phyloP scores from a whole-genome alignment of 306 rosid genomes.

The Prunus persica region DNA sequence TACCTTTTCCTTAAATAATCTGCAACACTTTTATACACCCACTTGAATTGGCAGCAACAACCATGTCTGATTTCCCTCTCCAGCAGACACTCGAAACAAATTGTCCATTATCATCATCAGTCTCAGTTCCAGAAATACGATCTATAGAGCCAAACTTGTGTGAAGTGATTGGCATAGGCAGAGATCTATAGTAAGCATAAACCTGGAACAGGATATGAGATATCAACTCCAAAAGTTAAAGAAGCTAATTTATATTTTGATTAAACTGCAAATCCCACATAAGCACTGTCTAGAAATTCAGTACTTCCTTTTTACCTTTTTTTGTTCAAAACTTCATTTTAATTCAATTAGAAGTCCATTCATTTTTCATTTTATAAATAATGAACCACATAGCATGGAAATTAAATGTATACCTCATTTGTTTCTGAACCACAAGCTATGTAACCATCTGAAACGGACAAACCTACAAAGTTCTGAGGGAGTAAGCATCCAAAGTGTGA shows the following conservation, averaged over 20 bases:
- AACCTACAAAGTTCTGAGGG: conserved; percentile 91
- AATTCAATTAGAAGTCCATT: not conserved
- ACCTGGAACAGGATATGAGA: conserved; percentile 52
- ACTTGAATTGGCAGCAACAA: conserved; percentile 85
- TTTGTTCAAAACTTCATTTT: not conserved
- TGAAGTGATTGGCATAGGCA: conserved; percentile 86
- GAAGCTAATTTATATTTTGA: not conserved
- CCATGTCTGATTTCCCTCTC: conserved; percentile 80
- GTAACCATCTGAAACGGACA: conserved; percentile 79
- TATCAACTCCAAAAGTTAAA: not conserved
- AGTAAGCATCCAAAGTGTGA: conserved; percentile 34
- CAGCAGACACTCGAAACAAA: conserved; percentile 97
- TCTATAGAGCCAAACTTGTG: conserved; percentile 79
- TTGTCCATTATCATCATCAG: conserved; percentile 73
- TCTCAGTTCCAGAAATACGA: conserved; percentile 84
- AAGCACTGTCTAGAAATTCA: not conserved
- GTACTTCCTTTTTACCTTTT: not conserved
- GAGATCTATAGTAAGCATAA: conserved; percentile 72
- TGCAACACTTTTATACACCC: conserved; percentile 87
- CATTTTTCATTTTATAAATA: not conserved
- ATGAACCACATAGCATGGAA: not conserved
- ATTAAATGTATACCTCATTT: conserved; percentile 62
- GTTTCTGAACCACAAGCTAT: conserved; percentile 97
- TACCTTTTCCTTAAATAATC: conserved; percentile 51
- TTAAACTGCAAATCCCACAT: not conserved